Evolutionary conservation across 306 rosid species (phyloP).

Genomic region (Ceratonia siliqua): DNA sequence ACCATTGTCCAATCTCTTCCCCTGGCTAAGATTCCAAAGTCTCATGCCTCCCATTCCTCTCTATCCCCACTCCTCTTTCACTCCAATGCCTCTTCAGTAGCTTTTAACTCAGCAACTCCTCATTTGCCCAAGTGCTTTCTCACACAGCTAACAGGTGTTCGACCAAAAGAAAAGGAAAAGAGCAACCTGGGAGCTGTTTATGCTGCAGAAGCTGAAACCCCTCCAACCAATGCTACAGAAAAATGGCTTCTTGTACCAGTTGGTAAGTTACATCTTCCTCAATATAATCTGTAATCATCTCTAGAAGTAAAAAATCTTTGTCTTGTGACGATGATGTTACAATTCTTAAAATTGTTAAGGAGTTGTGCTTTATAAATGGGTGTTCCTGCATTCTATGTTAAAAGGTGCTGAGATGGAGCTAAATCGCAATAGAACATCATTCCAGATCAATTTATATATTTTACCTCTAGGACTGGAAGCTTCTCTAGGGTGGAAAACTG

Average conservation of each 20-base stretch:
- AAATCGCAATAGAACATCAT: not conserved
- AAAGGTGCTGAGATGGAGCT: not conserved
- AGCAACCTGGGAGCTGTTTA: slow-evolving; percentile 31
- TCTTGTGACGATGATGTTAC: not conserved
- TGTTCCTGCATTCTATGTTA: not conserved
- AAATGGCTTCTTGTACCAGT: slow-evolving; percentile 90
- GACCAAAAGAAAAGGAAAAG: slow-evolving; percentile 33
- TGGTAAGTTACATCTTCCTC: slow-evolving; percentile 50
- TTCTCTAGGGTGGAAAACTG: not conserved
- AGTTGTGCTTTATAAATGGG: not conserved
- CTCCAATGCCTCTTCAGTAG: slow-evolving; percentile 39
- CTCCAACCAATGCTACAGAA: slow-evolving; percentile 39
- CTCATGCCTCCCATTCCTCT: slow-evolving; percentile 32
- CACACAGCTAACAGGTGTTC: slow-evolving; percentile 27
- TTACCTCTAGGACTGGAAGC: too few species aligned
- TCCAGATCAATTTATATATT: not conserved
- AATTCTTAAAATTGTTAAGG: not conserved
- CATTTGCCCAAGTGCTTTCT: slow-evolving; percentile 44
- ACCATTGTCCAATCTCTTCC: slow-evolving; percentile 42
- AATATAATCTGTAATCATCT: not conserved
- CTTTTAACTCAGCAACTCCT: slow-evolving; percentile 37
- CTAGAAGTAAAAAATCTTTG: not conserved
- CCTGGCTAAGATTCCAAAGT: slow-evolving; percentile 42
- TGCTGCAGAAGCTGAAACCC: slow-evolving; percentile 48
- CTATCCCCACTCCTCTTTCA: slow-evolving; percentile 30